Base-by-base conservation (phyloP, 1,139 yeast genomes). In the Starmera stellimalicola region DNA sequence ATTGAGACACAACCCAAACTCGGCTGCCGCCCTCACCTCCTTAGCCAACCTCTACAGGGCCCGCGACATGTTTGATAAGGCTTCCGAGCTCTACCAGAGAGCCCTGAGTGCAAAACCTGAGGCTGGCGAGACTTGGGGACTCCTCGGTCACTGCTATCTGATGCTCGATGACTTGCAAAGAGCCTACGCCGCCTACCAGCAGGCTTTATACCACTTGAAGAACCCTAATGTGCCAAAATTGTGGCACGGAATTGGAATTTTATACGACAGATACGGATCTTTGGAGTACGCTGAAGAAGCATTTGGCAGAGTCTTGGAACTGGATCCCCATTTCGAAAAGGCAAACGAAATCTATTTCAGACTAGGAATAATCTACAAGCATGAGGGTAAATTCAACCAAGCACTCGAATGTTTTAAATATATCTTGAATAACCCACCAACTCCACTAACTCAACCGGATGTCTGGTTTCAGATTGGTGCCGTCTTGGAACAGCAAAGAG, bases 391-490 rank as follows among this genome's bases (percentile, higher is more conserved):
- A 58, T 70, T 83, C 54, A 73, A 77, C 38, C 83, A 80, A 52
- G 94, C 95, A 5, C 67, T 91, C 41, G 96, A 87, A 56, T 91
- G 97, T 55, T 91, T 91, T 68, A 81, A 85, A 55, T 91, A 88
- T 58, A 91, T 91, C 44, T 63, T 91, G 46, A 70, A 78, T 37
- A 82, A 79, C 57, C 98, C 98, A 1, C 98, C 98, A 1, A 81
- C 84, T 36, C 98, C 98, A 2, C 65, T 91, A 45, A 88, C 96
- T 29, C 95, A 87, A 54, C 88, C 95, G 31, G 98, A 91, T 55
- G 94, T 91, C 36, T 91, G 97, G 97, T 91, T 91, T 64, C 98
- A 91, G 60, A 82, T 91, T 45, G 98, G 98, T 31, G 82, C 87
- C 27, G 97, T 91, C 2, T 71, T 91, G 50, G 98, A 91, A 56